Percentiles rank a stretch among this genome's conserved stretches.
phyloP scores from a whole-genome alignment of 2,329 filamentous ascomycete species.

The Phialocephala subalpina region DNA sequence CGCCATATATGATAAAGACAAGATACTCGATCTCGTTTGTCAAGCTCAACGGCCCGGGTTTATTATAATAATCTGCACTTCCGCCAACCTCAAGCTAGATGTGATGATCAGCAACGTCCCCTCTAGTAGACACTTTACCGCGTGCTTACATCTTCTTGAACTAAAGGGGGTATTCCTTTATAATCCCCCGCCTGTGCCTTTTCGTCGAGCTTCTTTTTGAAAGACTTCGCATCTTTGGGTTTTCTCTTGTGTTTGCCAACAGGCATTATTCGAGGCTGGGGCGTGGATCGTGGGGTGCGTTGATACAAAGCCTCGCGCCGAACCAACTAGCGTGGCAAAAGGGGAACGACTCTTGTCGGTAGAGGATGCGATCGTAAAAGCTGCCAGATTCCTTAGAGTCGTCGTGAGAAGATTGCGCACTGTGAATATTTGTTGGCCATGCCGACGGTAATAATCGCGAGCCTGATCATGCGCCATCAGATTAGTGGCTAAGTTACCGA shows the following conservation, averaged over 20 bases:
- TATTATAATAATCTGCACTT: conserved; percentile 7
- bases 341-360: conserved; percentile 4
- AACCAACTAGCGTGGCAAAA: conserved; percentile 14
- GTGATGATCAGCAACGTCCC: conserved; percentile 15
- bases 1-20: conserved; percentile 17
- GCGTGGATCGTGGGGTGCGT: conserved; percentile 21
- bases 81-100: conserved; percentile 19
- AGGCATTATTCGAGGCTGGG: conserved; percentile 21
- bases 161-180: conserved; percentile 15
- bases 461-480: conserved; percentile 20
- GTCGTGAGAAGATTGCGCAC: conserved; percentile 15
- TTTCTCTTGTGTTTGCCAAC: conserved; percentile 12
- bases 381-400: conserved; percentile 19
- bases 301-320: conserved; percentile 14
- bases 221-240: conserved; percentile 18
- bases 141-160: conserved; percentile 23
- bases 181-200: conserved; percentile 16
- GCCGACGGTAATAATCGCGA: conserved; percentile 6
- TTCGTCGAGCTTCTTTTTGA: conserved; percentile 20
- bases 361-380: conserved; percentile 16
- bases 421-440: conserved; percentile 20
- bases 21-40: conserved; percentile 11
- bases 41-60: conserved; percentile 1
- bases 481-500: conserved; percentile 22
- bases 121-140: conserved; percentile 12